Base-by-base conservation (phyloP, 306 rosid species). In the Sphenostylis stenocarpa region DNA sequence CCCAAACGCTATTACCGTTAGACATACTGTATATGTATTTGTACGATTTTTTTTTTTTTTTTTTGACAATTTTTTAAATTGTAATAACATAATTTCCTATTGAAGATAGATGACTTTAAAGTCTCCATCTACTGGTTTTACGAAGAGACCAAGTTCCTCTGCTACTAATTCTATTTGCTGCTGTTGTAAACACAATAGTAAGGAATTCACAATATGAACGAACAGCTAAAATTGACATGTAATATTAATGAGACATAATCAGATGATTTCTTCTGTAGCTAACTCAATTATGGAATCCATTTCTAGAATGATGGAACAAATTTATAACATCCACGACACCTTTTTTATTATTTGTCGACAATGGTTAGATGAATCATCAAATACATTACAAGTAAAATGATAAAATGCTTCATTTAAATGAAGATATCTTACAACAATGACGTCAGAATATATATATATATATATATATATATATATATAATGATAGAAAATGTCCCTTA, bases 1-100 rank as follows among this genome's bases (percentile, higher is more conserved):
- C 47, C 70, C 7, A 67, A 64, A 26, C 45, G 76, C 74, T 84
- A 61, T 17, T 82, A 67, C 67, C 73, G 14, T 57, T 47, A 12
- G 47, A 17, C 64, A 13, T 12, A 45, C 17, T 7, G 63, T 64
- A 49, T n/a, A n/a, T n/a, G n/a, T 49, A 26, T 3, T 19, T 28
- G 44, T 79, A 13, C 23, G 48, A 55, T 28, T 24, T 56, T n/a
- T n/a, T n/a, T n/a, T n/a, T n/a, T n/a, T n/a, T n/a, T n/a, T n/a
- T n/a, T n/a, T n/a, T n/a, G n/a, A n/a, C n/a, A n/a, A 7, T 36
- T 9, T 51, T 7, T 19, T 17, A n/a, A 51, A 51, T 7, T 7
- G 0, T 51, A 51, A 4, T 7, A 17, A 19, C 9, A 51, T 49
- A 51, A 17, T 51, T 19, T 51, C 10, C 23, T 17, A 17, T 49